These are phyloP conservation scores for Esteya vermicola DNA, from an alignment of 2,329 filamentous ascomycete species.

Conservation along the genomic window DNA sequence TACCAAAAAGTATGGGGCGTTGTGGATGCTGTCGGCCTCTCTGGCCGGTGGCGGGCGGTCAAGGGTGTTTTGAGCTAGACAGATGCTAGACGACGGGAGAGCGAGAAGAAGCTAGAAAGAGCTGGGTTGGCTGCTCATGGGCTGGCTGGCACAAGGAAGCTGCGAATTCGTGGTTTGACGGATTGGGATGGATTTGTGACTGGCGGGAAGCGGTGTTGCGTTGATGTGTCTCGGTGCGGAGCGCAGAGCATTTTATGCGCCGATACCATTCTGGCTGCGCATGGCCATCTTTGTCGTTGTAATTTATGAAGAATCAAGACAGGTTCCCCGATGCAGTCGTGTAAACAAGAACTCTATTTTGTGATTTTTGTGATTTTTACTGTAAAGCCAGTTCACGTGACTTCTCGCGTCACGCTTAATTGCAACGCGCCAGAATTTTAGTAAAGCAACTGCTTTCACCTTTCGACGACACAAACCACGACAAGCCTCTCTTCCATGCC, in stretches of 20 bases:
- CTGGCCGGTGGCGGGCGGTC: no score
- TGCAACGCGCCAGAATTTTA: no score
- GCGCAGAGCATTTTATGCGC: neutral
- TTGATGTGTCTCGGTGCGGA: slow-evolving; percentile 5
- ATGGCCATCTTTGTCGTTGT: slow-evolving; percentile 29
- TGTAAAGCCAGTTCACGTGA: neutral
- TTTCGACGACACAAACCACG: no score
- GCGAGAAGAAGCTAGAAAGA: no score
- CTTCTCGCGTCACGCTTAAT: no score
- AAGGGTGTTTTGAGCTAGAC: no score
- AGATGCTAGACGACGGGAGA: no score
- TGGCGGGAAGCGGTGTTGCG: slow-evolving; percentile 13
- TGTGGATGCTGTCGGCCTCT: no score
- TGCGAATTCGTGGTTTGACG: neutral
- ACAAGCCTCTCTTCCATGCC: no score
- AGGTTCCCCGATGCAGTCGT: slow-evolving; percentile 32
- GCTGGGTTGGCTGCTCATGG: neutral
- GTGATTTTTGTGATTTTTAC: slow-evolving; percentile 18
- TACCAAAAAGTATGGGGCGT: slow-evolving; percentile 14
- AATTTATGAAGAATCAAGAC: slow-evolving; percentile 45
- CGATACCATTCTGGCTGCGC: slow-evolving; percentile 1
- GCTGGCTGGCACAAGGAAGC: neutral
- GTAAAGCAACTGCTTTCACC: no score
- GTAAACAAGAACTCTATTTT: no score
- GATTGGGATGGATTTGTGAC: neutral